Base-by-base conservation (phyloP, 768 basidiomycete species). In the Antrodiella citrinella region DNA sequence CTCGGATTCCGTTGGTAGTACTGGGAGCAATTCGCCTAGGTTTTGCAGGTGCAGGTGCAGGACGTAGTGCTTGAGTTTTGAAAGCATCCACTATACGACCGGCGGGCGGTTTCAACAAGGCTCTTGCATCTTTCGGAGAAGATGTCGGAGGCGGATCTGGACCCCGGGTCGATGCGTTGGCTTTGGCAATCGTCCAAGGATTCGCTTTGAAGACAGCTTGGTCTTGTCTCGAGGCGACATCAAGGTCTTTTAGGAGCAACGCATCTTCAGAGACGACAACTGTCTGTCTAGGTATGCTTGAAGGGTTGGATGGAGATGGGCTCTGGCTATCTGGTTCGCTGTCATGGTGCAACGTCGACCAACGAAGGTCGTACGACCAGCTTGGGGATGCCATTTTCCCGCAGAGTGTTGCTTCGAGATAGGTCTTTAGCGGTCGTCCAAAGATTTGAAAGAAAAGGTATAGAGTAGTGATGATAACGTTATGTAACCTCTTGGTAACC, bases 101-200 rank as follows among this genome's bases (percentile, higher is more conserved):
- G 40, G 52, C 38, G 10, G 59, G 59, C 7, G 30, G 7, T 35
- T 15, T 7, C 7, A 15, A 15, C 7, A 7, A 7, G 30, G 30
- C 7, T n/a, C n/a, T 2, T 52, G 44, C 42, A 53, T 62, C 20
- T 54, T 57, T 2, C 23, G 4, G 21, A 53, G 13, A 21, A 38
- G 9, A 39, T 23, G 45, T 20, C 30, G 7, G 7, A 15, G 30
- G 30, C 7, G 30, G 47, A n/a, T n/a, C n/a, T n/a, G n/a, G n/a
- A n/a, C n/a, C n/a, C 11, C 86, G 77, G 26, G 72, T 70, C 0
- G 77, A 77, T 40, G 87, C 88, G 55, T 91, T 91, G 24, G 86
- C 80, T 57, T 81, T 84, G 3, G 88, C 87, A 50, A 91, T 87
- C 49, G 77, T 78, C 75, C 86, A 91, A 0, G 88, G 88, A 59